Base-by-base conservation (phyloP, 805 yeast species). In the Starmerella davenportii region DNA sequence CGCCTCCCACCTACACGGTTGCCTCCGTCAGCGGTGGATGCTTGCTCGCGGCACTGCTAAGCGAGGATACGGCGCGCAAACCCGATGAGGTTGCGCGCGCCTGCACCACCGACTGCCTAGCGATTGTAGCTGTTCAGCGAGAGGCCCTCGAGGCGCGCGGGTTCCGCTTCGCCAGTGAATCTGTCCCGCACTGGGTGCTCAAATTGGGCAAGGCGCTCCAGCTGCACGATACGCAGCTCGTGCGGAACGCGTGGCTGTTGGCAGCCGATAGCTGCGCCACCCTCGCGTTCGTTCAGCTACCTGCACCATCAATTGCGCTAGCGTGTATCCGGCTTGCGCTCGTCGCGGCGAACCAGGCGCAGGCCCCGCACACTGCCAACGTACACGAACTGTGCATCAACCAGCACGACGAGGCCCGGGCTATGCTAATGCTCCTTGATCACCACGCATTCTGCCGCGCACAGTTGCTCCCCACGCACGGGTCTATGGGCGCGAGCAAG, bases 61-160 rank as follows among this genome's bases (percentile, higher is more conserved):
- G 74, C 45, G 92, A 80, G 51, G 95, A 84, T 51, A 79, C 84
- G 31, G 75, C 82, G 31, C 82, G 81, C 54, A 78, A 78, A 48
- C 55, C 77, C 14, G 64, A 71, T 38, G 80, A 78, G 34, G 65
- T 82, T 11, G 69, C 25, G 62, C 66, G 13, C 8, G 25, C 25
- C 25, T 7, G 7, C 9, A 23, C 7, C 25, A 23, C 7, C 25
- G 9, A 23, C 9, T 7, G 9, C 25, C 25, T 23, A 11, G 11
- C 5, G 15, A 40, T 47, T 9, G 38, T 80, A 48, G 61, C 62
- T 15, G 49, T 76, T 28, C 95, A 84, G 54, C 73, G 75, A 47
- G 74, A 72, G 51, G 62, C 84, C 36, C 61, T 85, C 46, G 93
- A 84, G 51, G 66, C 79, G 1, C 69, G 78, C 46, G 71, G 77